phyloP scores from a whole-genome alignment of 129 eudicot genomes.

The Saussurea involucrata region DNA sequence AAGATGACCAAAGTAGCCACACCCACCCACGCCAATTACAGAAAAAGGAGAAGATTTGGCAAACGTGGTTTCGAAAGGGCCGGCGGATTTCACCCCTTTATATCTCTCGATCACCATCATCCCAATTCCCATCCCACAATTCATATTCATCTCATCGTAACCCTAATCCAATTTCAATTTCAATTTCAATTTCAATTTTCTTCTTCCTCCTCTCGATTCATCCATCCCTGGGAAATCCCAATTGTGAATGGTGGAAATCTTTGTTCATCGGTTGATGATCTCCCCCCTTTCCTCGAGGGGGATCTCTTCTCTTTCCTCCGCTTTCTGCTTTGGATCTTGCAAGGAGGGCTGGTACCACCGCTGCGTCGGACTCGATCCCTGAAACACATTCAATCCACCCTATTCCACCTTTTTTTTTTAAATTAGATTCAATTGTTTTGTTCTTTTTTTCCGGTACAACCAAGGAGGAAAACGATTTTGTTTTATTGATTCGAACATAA shows the following conservation, averaged over 20 bases:
- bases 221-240: background rate
- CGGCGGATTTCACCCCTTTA: slow-evolving; percentile 4
- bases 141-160: no score
- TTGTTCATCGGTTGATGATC: slow-evolving; percentile 44
- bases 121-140: no score
- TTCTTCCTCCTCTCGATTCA: background rate
- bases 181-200: background rate
- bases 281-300: slow-evolving; percentile 64
- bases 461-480: slow-evolving; percentile 3
- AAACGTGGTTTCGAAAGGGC: slow-evolving; percentile 3
- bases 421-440: slow-evolving; percentile 1
- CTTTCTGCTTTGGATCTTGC: slow-evolving; percentile 72
- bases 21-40: background rate
- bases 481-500: slow-evolving; percentile 20
- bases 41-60: background rate
- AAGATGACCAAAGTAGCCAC: background rate
- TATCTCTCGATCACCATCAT: background rate
- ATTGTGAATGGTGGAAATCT: slow-evolving; percentile 93
- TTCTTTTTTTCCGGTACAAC: background rate
- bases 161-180: slow-evolving; percentile 1
- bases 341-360: slow-evolving; percentile 87
- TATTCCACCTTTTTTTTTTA: background rate
- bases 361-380: slow-evolving; percentile 82
- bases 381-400: background rate
- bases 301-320: slow-evolving; percentile 35